Evolutionary conservation across 495 filamentous ascomycete species (phyloP).

Genomic region (Hypoxylon cercidicola): DNA sequence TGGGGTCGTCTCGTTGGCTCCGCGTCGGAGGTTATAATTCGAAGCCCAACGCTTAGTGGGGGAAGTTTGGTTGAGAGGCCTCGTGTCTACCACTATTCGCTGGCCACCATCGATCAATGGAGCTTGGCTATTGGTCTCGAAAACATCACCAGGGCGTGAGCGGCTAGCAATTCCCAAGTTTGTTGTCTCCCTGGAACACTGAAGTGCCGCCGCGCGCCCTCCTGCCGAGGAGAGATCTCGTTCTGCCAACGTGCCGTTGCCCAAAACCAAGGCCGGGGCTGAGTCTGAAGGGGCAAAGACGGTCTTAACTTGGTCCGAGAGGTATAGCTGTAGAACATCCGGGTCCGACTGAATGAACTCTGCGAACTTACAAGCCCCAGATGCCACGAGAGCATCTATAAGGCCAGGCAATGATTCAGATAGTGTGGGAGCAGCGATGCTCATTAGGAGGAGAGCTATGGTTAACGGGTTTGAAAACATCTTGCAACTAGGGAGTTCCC

Average conservation of each 20-base stretch:
- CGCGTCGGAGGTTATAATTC: not conserved
- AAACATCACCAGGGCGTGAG: slow-evolving; percentile 7
- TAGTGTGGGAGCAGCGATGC: slow-evolving; percentile 5
- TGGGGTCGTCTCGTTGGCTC: slow-evolving; percentile 5
- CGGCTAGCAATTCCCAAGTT: slow-evolving; percentile 15
- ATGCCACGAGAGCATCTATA: slow-evolving; percentile 31
- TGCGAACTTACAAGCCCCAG: slow-evolving; percentile 47
- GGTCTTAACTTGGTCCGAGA: slow-evolving; percentile 40
- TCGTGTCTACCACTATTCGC: slow-evolving; percentile 24
- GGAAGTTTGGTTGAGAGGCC: slow-evolving; percentile 19
- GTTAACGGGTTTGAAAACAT: slow-evolving; percentile 5
- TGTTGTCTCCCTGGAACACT: slow-evolving; percentile 17
- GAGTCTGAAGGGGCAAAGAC: slow-evolving; percentile 47
- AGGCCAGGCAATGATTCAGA: slow-evolving; percentile 17
- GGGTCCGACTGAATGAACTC: slow-evolving; percentile 44
- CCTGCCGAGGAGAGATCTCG: slow-evolving; percentile 10
- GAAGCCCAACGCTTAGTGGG: slow-evolving; percentile 21
- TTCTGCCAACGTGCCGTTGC: not conserved
- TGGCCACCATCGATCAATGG: slow-evolving; percentile 14
- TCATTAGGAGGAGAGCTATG: slow-evolving; percentile 9
- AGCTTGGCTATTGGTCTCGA: slow-evolving; percentile 23
- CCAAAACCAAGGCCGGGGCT: slow-evolving; percentile 14
- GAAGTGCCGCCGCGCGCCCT: slow-evolving; percentile 16
- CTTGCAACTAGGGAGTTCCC: slow-evolving; percentile 6
- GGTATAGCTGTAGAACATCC: slow-evolving; percentile 41